Base-by-base conservation (phyloP, 495 filamentous ascomycete genomes). In the Talaromyces thailandensis region DNA sequence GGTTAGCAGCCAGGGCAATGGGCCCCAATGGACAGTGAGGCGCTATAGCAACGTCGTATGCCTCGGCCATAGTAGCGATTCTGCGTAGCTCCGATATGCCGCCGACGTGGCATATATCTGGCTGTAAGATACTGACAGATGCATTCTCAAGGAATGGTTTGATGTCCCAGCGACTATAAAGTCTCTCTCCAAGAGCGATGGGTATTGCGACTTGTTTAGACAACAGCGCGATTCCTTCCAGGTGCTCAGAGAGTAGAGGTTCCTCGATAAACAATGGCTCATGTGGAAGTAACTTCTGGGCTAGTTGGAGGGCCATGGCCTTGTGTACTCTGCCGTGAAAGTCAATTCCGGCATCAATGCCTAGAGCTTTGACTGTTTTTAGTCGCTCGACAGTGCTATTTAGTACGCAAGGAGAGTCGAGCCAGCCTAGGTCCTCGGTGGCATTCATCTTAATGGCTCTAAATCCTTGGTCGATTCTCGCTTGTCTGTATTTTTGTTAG, bases 371-470 rank as follows among this genome's bases (percentile, higher is more conserved):
- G 12, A 40, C 35, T 14, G 35, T 40, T 6, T 40, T 40, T 0
- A 40, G 35, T 40, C 88, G 78, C 65, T 90, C 85, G 1, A 91
- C 83, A 63, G 81, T 84, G 23, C 81, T 74, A 16, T 87, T 76
- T 4, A 93, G 74, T 2, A 75, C 80, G 8, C 74, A 70, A 6
- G 89, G 88, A 11, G 86, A 88, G 70, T 92, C 89, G 2, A 92
- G 78, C 89, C 88, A 92, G 62, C 86, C 87, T 23, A 91, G 71
- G 64, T 90, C 88, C 67, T 86, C 88, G 2, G 88, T 91, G 14
- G 83, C 89, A 66, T 93, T 92, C 89, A 92, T 92, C 69, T 91
- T 92, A 59, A 91, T 77, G 4, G 84, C 79, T 25, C 76, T 84
- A 73, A 91, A 89, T 4, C 88, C 89, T 71, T 92, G 89, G 28